Percentiles rank a stretch among this genome's conserved stretches.
Conservation (phyloP, 2,329 filamentous ascomycete species). For the Sporothrix euskadiensis region DNA sequence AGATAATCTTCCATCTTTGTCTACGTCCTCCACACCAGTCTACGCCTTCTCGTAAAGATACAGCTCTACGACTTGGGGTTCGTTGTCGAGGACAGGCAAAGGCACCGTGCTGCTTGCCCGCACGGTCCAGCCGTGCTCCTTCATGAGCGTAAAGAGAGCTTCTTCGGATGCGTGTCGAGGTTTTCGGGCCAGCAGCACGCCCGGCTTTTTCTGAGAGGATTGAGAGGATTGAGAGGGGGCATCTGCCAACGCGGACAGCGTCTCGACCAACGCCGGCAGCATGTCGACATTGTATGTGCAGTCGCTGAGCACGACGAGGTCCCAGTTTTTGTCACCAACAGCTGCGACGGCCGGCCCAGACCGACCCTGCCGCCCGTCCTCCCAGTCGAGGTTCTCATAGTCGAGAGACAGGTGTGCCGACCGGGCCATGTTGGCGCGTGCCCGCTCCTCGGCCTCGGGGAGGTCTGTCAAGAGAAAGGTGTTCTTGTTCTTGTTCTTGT, state of each 20-base stretch:
- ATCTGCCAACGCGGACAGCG: slow-evolving; percentile 52
- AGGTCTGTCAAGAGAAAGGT: slow-evolving; percentile 53
- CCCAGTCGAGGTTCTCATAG: slow-evolving; percentile 61
- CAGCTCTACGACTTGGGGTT: slow-evolving; percentile 52
- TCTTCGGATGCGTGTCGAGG: slow-evolving; percentile 56
- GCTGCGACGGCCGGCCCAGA: slow-evolving; percentile 47
- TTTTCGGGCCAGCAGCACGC: slow-evolving; percentile 57
- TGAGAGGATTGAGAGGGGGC: slow-evolving; percentile 32
- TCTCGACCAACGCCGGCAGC: slow-evolving; percentile 55
- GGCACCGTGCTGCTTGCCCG: slow-evolving; percentile 46
- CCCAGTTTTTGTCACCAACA: slow-evolving; percentile 46
- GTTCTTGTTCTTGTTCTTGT: background rate
- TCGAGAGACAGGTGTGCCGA: slow-evolving; percentile 37
- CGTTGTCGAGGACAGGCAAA: slow-evolving; percentile 49
- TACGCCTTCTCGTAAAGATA: slow-evolving; percentile 50
- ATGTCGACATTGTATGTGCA: slow-evolving; percentile 63
- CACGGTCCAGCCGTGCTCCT: slow-evolving; percentile 48
- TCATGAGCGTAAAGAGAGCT: slow-evolving; percentile 51
- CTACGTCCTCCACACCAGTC: background rate
- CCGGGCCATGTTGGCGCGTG: slow-evolving; percentile 48
- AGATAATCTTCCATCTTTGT: background rate
- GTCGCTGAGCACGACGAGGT: slow-evolving; percentile 58
- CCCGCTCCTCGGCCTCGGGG: slow-evolving; percentile 53
- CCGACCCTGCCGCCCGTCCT: slow-evolving; percentile 48
- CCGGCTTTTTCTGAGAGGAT: background rate